Conservation (phyloP, 177 flowering plant genomes). For the Vitis hybrid region DNA sequence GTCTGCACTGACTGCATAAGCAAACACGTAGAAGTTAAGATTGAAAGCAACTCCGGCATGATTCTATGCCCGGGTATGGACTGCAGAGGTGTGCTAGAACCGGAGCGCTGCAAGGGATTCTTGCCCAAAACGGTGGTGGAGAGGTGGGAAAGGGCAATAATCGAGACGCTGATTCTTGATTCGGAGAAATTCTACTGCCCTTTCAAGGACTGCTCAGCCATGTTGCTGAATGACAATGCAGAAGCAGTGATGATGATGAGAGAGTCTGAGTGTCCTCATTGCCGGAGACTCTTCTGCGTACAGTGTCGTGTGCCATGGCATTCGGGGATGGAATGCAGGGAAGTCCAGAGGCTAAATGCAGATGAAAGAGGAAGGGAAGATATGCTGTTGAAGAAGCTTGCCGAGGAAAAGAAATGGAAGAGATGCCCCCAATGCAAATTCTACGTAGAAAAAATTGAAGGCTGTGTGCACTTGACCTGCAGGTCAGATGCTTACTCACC, state of each 20-base stretch:
- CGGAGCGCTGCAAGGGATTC: background rate
- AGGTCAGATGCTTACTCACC: too few relatives aligned
- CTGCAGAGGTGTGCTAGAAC: background rate
- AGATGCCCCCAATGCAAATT: too few relatives aligned
- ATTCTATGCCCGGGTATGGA: background rate
- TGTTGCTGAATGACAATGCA: background rate
- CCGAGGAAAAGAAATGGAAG: too few relatives aligned
- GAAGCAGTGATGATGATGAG: background rate
- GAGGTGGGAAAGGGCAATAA: background rate
- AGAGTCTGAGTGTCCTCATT: constrained; percentile 3
- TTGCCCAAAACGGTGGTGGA: background rate
- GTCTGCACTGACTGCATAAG: constrained; percentile 6
- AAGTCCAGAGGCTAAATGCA: background rate
- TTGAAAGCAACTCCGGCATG: background rate
- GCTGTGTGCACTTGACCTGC: too few relatives aligned
- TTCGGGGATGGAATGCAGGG: background rate
- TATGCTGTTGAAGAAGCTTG: too few relatives aligned
- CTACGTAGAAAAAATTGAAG: too few relatives aligned
- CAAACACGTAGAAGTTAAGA: constrained; percentile 1
- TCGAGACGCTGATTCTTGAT: background rate
- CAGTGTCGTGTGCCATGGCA: constrained; percentile 6
- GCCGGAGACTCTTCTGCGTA: constrained; percentile 6
- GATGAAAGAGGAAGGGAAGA: background rate
- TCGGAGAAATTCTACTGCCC: constrained; percentile 6
- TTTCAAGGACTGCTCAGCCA: constrained; percentile 2